Base-by-base conservation (phyloP, 306 rosid species). In the Vigna mungo region DNA sequence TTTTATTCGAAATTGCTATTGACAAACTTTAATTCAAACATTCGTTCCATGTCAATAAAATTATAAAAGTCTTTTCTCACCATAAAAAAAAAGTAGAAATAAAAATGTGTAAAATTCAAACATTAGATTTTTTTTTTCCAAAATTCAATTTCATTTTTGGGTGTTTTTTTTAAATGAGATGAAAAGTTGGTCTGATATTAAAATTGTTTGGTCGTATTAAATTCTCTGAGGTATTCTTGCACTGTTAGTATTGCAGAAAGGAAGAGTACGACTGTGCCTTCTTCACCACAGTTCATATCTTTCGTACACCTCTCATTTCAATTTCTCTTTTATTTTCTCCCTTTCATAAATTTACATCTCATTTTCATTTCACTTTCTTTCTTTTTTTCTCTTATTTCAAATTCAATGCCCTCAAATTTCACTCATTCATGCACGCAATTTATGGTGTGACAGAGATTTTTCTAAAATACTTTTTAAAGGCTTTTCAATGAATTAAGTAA, bases 141-240 rank as follows among this genome's bases (percentile, higher is more conserved):
- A 25, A 25, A 25, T 25, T 25, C 27, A 25, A 25, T 25, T 25
- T 25, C 27, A 25, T 25, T 25, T 25, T 25, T 25, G 3, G 2
- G 27, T 25, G 3, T 25, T 25, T 25, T 25, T 25, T 23, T 23
- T 23, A 27, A 83, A 60, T 14, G 27, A 41, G 17, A 68, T 54
- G 25, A 27, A 53, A n/a, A 34, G 53, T 20, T 41, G 71, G 60
- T 39, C 6, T 66, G 75, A 63, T 84, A 37, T 71, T 59, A 21
- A 74, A 49, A 62, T 52, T 41, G 85, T 77, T 80, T 61, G 76
- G 86, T 71, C 54, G 81, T 81, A 78, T 78, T 80, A 23, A 85
- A 77, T 75, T 62, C 46, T 64, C 17, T 44, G 51, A 71, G 59
- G 73, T 52, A 72, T 68, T 82, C 54, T 77, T 65, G 71, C 25